Evolutionary conservation across 2,329 filamentous ascomycete genomes (phyloP), one percentile per base, ranked within the genome.

Genomic region (Penicillium freii): DNA sequence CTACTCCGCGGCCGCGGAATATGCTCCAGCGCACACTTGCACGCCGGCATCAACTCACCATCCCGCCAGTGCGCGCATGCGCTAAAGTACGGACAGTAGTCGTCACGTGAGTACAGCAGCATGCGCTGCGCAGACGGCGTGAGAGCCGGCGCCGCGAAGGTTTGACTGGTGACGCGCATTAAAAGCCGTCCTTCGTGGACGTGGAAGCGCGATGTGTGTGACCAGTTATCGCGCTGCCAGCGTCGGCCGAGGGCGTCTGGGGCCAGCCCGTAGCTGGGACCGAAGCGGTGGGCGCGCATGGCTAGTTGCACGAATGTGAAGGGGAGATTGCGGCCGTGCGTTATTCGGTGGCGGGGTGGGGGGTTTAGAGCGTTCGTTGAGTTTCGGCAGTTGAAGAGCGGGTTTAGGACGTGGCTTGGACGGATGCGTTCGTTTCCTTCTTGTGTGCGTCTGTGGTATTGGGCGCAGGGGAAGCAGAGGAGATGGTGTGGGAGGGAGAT

Each of bases 61-160:
- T 87, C 82, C 19, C 80, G 77, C 84, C 84, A 87, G 68, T 87
- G 84, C 1, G 82, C 78, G 62, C 84, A 87, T 1, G 80, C 81
- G 11, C 82, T 84, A 71, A 87, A 87, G 67, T 82, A 87, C 0
- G 84, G 84, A 52, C 76, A 80, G 70, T 85, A 87, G 64, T 87
- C 84, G 51, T 84, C 81, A 56, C 82, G 78, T 31, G 79, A 83
- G 71, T 83, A 87, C 2, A 87, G 77, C 2, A 87, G 75, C 54
- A 84, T 74, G 2, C 84, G 80, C 62, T 82, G 76, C 4, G 76
- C 78, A 4, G 80, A 80, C 6, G 78, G 74, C 0, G 83, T 81
- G 27, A 86, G 75, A 2, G 75, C 80, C 0, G 80, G 75, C 0
- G 77, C 71, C 1, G 84, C 83, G 59, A 83, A 85, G 21, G 73